Base-by-base conservation (phyloP, 1,284 basidiomycete genomes). In the Apiotrichum brassicae region DNA sequence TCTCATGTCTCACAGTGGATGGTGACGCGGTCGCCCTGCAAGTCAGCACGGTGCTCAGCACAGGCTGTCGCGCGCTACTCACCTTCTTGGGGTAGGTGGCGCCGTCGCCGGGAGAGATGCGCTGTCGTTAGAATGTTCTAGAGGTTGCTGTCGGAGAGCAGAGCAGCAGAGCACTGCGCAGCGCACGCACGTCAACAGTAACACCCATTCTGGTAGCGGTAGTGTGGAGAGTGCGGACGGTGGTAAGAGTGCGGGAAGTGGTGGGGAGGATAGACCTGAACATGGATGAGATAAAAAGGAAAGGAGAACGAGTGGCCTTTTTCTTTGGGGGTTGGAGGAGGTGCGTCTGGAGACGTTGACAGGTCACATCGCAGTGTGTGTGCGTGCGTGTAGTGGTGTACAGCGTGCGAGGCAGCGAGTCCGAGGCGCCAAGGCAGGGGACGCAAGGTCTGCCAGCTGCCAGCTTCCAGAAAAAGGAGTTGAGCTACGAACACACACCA, bases 1-100 rank as follows among this genome's bases (percentile, higher is more conserved):
- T 7, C 55, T 70, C 53, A n/a, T n/a, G n/a, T n/a, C n/a, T n/a
- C 33, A 74, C 72, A 75, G 67, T 74, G 72, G 56, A 74, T 73
- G 63, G 59, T 51, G 48, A 71, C 71, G 41, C 55, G 62, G 63
- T 71, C 63, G 28, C 61, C 52, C 26, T 35, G 19, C 13, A 6
- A 3, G 32, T 43, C 4, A 43, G 32, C 30, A 7, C 13, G 16
- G 16, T 9, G 33, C 33, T 6, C 19, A 7, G 40, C 19, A 8
- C 8, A 32, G 40, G 8, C 9, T 9, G 19, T 8, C n/a, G 36
- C 18, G 18, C 13, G 22, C 9, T 22, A 20, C 18, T 32, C 11
- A 43, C 43, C 42, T 58, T 48, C 64, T 73, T 68, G 63, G 72
- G 70, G 66, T 69, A 74, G 62, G 47, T 70, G 61, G 68, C 62